Conservation (phyloP, 371 early-diverging fungal species). For the Conidiobolus incongruus region DNA sequence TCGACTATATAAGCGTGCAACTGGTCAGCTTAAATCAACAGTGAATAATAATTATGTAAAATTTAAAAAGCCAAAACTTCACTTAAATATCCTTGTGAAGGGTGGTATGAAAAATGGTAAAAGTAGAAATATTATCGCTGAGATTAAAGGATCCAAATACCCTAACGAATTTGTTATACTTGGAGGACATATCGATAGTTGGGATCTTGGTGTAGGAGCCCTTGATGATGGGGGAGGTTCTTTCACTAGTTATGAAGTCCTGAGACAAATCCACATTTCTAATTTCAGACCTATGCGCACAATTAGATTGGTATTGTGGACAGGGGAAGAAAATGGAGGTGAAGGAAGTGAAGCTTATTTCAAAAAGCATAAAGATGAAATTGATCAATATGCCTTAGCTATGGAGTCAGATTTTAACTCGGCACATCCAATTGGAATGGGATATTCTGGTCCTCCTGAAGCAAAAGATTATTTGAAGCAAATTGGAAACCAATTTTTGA, state of each 20-base stretch:
- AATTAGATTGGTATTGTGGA: conserved; percentile 27
- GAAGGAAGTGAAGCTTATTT: conserved; percentile 22
- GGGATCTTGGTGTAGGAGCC: conserved; percentile 23
- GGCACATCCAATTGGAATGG: conserved; percentile 24
- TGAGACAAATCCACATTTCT: not conserved
- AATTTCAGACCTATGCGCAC: conserved; percentile 16
- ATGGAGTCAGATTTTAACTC: conserved; percentile 26
- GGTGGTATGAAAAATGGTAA: conserved; percentile 9
- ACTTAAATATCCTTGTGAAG: conserved; percentile 15
- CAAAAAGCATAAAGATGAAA: conserved; percentile 13
- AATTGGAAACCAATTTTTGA: not conserved
- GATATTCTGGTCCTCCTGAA: conserved; percentile 5
- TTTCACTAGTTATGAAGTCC: not conserved
- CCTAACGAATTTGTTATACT: conserved; percentile 24
- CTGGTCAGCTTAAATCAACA: conserved; percentile 1
- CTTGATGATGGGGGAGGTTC: conserved; percentile 17
- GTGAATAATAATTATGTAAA: conserved; percentile 6
- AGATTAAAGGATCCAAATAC: conserved; percentile 18
- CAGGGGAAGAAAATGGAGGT: conserved; percentile 24
- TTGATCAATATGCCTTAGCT: conserved; percentile 15
- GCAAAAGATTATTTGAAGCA: not conserved
- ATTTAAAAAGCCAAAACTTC: conserved; percentile 14
- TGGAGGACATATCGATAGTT: too few relatives aligned
- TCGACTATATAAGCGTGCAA: conserved; percentile 13
- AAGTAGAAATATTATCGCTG: conserved; percentile 21